These are phyloP conservation scores for Gossypium raimondii DNA, from an alignment of 345 rosid genomes.

Conservation along the genomic window DNA sequence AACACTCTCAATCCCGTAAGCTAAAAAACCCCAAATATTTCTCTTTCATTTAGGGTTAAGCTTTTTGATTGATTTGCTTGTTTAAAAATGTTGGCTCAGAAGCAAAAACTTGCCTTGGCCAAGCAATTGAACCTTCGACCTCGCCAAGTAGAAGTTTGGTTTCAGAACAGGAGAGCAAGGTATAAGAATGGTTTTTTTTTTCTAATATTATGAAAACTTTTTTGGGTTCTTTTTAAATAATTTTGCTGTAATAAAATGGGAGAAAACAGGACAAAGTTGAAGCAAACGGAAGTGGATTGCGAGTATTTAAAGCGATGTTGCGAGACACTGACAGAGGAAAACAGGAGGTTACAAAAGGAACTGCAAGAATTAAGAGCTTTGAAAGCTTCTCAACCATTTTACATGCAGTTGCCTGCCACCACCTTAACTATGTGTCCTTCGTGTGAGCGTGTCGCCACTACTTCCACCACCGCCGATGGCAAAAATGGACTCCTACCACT, in stretches of 20 bases:
- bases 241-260: background rate
- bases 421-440: conserved; percentile 99
- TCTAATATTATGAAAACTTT: background rate
- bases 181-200: conserved; percentile 8
- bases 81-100: conserved; percentile 32
- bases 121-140: conserved; percentile 87
- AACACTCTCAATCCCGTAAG: conserved; percentile 84
- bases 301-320: conserved; percentile 90
- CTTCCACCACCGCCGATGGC: conserved; percentile 17
- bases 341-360: conserved; percentile 83
- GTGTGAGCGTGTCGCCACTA: conserved; percentile 85
- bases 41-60: background rate
- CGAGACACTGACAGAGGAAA: conserved; percentile 86
- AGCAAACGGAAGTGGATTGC: conserved; percentile 94
- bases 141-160: conserved; percentile 97
- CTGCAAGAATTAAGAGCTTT: conserved; percentile 77
- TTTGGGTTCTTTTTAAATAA: background rate
- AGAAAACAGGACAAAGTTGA: conserved; percentile 68
- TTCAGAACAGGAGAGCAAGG: conserved; percentile 97
- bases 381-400: conserved; percentile 78
- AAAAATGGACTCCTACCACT: background rate
- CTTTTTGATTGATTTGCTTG: background rate
- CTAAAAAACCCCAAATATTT: background rate
- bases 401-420: conserved; percentile 98
- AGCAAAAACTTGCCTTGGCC: conserved; percentile 78